Percentiles rank a stretch among this genome's conserved stretches.
These are phyloP conservation scores for Sporothrix pallida DNA, from an alignment of 2,329 filamentous ascomycete genomes.

Conservation along the genomic window DNA sequence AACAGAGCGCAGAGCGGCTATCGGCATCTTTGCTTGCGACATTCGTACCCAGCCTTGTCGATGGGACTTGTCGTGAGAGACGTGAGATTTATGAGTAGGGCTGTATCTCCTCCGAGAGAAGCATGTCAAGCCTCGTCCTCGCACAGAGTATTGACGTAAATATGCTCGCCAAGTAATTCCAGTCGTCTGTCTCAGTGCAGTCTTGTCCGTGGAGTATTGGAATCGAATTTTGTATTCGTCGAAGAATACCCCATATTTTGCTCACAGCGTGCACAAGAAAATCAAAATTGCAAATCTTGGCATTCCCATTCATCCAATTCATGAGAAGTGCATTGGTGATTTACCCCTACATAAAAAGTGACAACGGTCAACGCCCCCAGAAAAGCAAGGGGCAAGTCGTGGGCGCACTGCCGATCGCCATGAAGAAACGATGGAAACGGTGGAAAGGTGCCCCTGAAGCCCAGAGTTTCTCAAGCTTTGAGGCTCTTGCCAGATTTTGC, in stretches of 20 bases:
- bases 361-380: neutral
- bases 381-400: neutral
- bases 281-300: conserved; percentile 22
- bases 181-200: too few species aligned
- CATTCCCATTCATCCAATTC: neutral
- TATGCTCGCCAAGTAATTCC: too few species aligned
- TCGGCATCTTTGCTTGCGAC: conserved; percentile 8
- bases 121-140: too few species aligned
- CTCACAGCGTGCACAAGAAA: neutral
- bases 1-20: neutral
- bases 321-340: too few species aligned
- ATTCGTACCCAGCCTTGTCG: neutral
- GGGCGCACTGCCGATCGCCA: neutral
- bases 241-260: neutral
- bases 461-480: neutral
- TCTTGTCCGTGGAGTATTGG: too few species aligned
- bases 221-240: too few species aligned
- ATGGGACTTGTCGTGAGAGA: neutral
- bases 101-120: neutral
- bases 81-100: neutral
- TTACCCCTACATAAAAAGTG: neutral
- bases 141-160: too few species aligned
- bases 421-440: neutral
- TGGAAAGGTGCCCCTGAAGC: neutral
- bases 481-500: neutral